phyloP scores from a whole-genome alignment of 495 filamentous ascomycete species.

The Terfezia boudieri region DNA sequence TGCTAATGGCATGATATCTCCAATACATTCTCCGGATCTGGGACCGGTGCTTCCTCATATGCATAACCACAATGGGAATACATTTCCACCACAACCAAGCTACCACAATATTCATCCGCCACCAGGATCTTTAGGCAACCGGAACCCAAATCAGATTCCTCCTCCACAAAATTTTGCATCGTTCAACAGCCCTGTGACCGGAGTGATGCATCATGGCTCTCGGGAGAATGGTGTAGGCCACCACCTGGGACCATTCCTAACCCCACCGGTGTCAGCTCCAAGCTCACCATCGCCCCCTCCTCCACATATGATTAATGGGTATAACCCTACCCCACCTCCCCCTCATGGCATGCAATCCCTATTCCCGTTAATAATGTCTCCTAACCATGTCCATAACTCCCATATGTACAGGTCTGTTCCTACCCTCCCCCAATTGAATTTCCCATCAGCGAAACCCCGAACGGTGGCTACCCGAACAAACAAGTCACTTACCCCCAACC shows the following conservation, averaged over 20 bases:
- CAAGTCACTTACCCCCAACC: not conserved
- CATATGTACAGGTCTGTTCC: not conserved
- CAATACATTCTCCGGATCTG: too few species aligned
- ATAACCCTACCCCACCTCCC: not conserved
- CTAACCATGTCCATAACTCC: not conserved
- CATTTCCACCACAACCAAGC: not conserved
- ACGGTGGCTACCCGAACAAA: not conserved
- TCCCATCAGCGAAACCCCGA: not conserved
- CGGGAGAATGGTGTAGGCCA: not conserved
- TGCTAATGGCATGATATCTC: too few species aligned
- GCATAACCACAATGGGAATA: too few species aligned
- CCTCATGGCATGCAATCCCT: not conserved
- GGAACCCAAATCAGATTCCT: not conserved
- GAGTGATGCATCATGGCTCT: not conserved
- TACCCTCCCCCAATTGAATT: not conserved
- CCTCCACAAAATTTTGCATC: not conserved
- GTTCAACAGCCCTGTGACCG: not conserved
- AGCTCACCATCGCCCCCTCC: not conserved
- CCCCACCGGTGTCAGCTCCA: not conserved
- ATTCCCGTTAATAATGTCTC: not conserved
- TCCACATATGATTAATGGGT: not conserved
- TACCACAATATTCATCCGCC: not conserved
- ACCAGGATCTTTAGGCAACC: not conserved
- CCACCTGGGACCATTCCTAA: not conserved
- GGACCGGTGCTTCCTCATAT: too few species aligned